Evolutionary conservation across 176 grass and related monocot genomes (phyloP).

Genomic region (Eleusine coracana): DNA sequence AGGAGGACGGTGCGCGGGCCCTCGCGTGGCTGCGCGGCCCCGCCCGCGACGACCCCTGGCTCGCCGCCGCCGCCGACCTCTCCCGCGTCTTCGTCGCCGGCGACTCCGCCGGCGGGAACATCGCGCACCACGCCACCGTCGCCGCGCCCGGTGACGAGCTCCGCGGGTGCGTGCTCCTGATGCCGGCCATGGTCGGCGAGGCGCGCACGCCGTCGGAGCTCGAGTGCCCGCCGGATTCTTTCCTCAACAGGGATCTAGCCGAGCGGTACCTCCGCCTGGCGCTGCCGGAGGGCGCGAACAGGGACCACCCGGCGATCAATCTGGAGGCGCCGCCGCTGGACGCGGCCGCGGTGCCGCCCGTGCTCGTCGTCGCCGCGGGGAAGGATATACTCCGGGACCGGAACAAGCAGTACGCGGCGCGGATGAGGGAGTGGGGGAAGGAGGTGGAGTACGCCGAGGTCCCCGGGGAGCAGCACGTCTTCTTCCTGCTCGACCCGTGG

Average conservation of each 20-base stretch:
- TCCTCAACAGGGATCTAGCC: slow-evolving; percentile 7
- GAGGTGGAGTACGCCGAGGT: slow-evolving; percentile 29
- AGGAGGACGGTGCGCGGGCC: neutral
- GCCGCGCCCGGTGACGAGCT: slow-evolving; percentile 18
- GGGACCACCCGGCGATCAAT: slow-evolving; percentile 43
- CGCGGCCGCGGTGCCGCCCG: slow-evolving; percentile 9
- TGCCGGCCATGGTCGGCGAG: slow-evolving; percentile 26
- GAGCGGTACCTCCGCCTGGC: slow-evolving; percentile 39
- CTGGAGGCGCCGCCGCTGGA: slow-evolving; percentile 30
- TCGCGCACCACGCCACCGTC: slow-evolving; percentile 48
- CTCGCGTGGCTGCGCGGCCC: neutral
- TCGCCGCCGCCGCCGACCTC: neutral
- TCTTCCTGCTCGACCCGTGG: slow-evolving; percentile 34
- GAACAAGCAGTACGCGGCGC: slow-evolving; percentile 31
- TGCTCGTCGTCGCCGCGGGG: slow-evolving; percentile 48
- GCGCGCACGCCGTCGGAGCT: neutral
- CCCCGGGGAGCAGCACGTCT: slow-evolving; percentile 38
- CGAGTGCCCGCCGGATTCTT: neutral
- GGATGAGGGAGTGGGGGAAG: slow-evolving; percentile 48
- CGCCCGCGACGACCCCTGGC: neutral
- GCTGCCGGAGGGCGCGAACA: slow-evolving; percentile 31
- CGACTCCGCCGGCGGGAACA: slow-evolving; percentile 13
- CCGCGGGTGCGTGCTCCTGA: slow-evolving; percentile 42
- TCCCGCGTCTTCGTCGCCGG: neutral
- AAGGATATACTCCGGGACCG: slow-evolving; percentile 41